phyloP scores from a whole-genome alignment of 2,329 filamentous ascomycete genomes.

The Cytospora chrysosperma region DNA sequence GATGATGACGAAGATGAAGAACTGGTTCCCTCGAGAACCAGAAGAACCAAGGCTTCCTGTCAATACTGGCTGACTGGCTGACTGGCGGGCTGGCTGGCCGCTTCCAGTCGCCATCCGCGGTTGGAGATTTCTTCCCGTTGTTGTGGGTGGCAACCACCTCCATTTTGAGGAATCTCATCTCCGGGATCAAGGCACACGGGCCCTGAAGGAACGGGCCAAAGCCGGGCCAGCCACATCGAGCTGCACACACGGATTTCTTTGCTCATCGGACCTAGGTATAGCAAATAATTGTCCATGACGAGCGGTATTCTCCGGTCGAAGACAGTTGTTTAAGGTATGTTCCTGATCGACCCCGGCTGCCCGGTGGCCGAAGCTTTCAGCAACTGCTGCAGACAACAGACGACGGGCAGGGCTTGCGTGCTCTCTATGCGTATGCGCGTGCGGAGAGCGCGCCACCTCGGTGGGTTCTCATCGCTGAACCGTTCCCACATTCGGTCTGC shows the following conservation, averaged over 20 bases:
- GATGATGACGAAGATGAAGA: neutral
- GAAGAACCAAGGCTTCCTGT: neutral
- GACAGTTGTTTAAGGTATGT: neutral
- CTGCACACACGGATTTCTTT: neutral
- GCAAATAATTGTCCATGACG: neutral
- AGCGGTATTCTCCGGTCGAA: neutral
- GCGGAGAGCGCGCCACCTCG: neutral
- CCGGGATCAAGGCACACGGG: slow-evolving; percentile 18
- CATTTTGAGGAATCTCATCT: slow-evolving; percentile 20
- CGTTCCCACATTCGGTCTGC: neutral
- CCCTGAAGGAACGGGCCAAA: slow-evolving; percentile 7
- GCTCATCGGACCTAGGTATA: neutral
- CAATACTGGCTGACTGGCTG: no score
- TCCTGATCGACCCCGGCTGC: neutral
- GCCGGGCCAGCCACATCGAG: neutral
- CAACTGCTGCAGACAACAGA: neutral
- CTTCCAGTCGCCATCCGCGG: slow-evolving; percentile 5
- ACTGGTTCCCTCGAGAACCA: neutral
- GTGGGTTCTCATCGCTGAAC: neutral
- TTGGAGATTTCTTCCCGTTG: slow-evolving; percentile 13
- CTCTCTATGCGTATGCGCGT: neutral
- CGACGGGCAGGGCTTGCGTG: neutral
- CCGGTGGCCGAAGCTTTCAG: neutral
- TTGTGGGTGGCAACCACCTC: slow-evolving; percentile 21
- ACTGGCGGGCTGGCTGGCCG: neutral